These are phyloP conservation scores for Pseudonitzschia delicatissima DNA, from an alignment of 108 stramenopile genomes.

Conservation along the genomic window DNA sequence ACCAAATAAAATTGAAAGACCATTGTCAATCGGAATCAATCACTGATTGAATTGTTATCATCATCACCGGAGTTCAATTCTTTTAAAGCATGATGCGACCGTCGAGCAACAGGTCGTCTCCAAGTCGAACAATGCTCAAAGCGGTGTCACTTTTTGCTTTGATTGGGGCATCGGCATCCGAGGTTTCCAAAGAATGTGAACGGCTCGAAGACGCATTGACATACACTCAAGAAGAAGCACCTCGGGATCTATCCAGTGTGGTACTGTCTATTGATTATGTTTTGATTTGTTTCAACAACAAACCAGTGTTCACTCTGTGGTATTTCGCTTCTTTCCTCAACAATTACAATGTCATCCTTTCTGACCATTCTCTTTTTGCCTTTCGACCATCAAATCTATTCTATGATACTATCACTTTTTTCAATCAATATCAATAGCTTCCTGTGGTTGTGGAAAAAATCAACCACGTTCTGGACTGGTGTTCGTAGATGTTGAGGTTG, in stretches of 20 bases:
- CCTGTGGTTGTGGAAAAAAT: constrained; percentile 71
- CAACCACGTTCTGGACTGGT: constrained; percentile 75
- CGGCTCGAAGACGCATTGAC: constrained; percentile 66
- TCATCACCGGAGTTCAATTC: no score
- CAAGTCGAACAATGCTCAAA: not conserved
- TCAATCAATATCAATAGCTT: no score
- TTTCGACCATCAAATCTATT: not conserved
- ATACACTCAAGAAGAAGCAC: constrained; percentile 80
- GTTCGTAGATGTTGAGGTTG: constrained; percentile 85
- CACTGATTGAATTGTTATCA: no score
- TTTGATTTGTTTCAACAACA: no score
- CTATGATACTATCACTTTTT: no score
- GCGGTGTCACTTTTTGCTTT: not conserved
- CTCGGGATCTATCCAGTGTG: constrained; percentile 79
- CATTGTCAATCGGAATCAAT: no score
- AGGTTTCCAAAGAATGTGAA: constrained; percentile 40
- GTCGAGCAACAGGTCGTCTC: not conserved
- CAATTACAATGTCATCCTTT: not conserved
- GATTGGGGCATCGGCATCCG: no score
- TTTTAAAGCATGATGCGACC: no score
- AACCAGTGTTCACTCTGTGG: no score
- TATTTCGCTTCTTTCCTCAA: not conserved
- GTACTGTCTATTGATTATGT: no score
- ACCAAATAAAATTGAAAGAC: no score
- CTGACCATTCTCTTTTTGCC: no score